Evolutionary conservation across 108 stramenopile genomes (phyloP).

Genomic region (Nitzschia inconspicua): DNA sequence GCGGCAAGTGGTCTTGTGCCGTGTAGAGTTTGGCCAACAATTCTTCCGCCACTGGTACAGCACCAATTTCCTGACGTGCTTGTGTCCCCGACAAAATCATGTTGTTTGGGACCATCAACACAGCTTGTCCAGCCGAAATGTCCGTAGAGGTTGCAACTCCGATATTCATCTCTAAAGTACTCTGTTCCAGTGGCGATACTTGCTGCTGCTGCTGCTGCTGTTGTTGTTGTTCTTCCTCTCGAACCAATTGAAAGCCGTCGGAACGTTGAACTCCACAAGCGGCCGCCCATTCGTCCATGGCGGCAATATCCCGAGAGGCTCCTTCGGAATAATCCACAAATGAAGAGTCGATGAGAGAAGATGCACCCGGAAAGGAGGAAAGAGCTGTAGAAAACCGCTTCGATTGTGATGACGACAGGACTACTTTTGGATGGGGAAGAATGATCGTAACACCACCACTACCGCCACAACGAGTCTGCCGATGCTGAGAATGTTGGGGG

Average conservation of each 20-base stretch:
- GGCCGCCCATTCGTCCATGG: constrained; percentile 42
- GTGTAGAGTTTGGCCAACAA: constrained; percentile 10
- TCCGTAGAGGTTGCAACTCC: constrained; percentile 41
- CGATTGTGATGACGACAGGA: background rate
- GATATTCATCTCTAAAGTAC: no score
- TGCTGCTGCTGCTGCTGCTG: background rate
- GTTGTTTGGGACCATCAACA: constrained; percentile 35
- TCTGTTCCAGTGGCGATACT: no score
- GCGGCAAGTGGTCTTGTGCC: constrained; percentile 1
- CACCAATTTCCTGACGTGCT: constrained; percentile 41
- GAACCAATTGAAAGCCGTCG: constrained; percentile 33
- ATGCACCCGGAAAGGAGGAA: background rate
- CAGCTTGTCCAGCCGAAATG: constrained; percentile 35
- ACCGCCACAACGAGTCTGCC: background rate
- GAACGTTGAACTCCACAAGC: constrained; percentile 38
- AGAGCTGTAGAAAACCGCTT: background rate
- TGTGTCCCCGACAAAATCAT: constrained; percentile 40
- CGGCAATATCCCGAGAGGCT: constrained; percentile 33
- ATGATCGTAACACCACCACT: background rate
- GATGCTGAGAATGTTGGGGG: background rate
- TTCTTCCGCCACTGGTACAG: constrained; percentile 31
- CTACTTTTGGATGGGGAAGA: background rate
- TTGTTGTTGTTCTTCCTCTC: constrained; percentile 14
- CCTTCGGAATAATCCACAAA: constrained; percentile 33
- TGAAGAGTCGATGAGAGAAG: background rate